Conservation (phyloP, 306 rosid species). For the Hippophae gyantsensis region DNA sequence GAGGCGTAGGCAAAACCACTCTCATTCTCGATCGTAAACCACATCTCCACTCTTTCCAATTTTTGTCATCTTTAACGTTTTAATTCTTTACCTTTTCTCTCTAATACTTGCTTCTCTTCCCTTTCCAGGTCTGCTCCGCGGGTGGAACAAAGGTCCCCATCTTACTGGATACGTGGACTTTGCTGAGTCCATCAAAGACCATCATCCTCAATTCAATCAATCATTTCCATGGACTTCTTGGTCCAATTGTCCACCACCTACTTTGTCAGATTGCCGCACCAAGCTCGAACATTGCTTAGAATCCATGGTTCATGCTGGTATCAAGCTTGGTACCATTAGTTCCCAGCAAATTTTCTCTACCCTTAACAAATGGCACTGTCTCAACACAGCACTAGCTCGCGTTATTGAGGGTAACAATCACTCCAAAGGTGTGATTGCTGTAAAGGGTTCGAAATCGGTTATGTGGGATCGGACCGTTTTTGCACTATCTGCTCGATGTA, state of each 20-base stretch:
- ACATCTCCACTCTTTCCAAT: not conserved
- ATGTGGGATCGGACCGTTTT: conserved; percentile 79
- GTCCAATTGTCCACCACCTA: conserved; percentile 52
- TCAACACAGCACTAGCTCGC: conserved; percentile 38
- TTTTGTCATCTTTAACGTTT: not conserved
- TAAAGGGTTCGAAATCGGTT: conserved; percentile 29
- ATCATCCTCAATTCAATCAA: conserved; percentile 33
- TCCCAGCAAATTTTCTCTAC: conserved; percentile 61
- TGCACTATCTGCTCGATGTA: conserved; percentile 36
- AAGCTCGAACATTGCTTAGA: conserved; percentile 66
- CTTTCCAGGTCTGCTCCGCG: conserved; percentile 52
- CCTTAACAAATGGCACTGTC: conserved; percentile 61
- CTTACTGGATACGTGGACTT: conserved; percentile 79
- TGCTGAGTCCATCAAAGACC: conserved; percentile 54
- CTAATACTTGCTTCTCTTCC: not conserved
- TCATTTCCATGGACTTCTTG: conserved; percentile 82
- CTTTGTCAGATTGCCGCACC: conserved; percentile 43
- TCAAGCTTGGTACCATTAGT: conserved; percentile 51
- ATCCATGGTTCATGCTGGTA: conserved; percentile 61
- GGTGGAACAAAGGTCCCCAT: conserved; percentile 87
- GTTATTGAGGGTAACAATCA: conserved; percentile 23
- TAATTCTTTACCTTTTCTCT: not conserved
- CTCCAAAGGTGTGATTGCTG: conserved; percentile 21
- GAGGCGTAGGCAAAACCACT: conserved; percentile 91
- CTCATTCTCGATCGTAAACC: conserved; percentile 67